Percentiles rank a stretch among this genome's conserved stretches.
These are phyloP conservation scores for Ceratobasidium sp. DNA, from an alignment of 1,284 basidiomycete species.

Conservation along the genomic window DNA sequence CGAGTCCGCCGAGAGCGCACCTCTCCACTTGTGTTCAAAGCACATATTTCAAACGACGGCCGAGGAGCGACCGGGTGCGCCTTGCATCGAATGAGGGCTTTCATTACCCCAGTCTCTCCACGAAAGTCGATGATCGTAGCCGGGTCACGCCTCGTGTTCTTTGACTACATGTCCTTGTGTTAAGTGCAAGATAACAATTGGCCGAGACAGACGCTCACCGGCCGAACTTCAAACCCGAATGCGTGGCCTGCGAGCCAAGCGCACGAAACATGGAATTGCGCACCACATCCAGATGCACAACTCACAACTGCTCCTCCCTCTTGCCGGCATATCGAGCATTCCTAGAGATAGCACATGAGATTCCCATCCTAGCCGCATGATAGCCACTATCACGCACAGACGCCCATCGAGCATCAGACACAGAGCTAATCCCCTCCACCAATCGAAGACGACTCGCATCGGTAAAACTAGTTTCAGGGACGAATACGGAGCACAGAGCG, in stretches of 20 bases:
- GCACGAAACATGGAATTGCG: constrained; percentile 86
- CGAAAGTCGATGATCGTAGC: constrained; percentile 80
- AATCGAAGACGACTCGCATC: constrained; percentile 72
- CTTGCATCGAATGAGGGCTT: constrained; percentile 79
- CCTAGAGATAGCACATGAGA: constrained; percentile 60
- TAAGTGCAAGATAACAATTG: constrained; percentile 20
- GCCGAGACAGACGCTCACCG: constrained; percentile 59
- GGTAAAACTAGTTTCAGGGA: constrained; percentile 81
- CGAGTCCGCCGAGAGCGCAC: constrained; percentile 53
- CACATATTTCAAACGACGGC: constrained; percentile 79
- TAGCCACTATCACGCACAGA: constrained; percentile 56
- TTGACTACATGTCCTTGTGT: constrained; percentile 60
- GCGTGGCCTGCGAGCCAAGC: constrained; percentile 83
- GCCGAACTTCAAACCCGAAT: constrained; percentile 89
- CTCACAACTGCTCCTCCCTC: constrained; percentile 79
- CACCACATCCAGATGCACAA: constrained; percentile 72
- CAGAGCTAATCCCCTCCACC: constrained; percentile 85
- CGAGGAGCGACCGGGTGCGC: constrained; percentile 74
- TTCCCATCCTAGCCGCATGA: not conserved
- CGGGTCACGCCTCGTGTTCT: constrained; percentile 70
- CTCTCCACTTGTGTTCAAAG: constrained; percentile 81
- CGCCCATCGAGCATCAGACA: constrained; percentile 58
- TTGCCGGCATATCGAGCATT: constrained; percentile 61
- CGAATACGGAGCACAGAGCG: constrained; percentile 86
- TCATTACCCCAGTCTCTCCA: constrained; percentile 84